Conservation (phyloP, 441 rosid genomes). For the Theobroma grandiflorum region DNA sequence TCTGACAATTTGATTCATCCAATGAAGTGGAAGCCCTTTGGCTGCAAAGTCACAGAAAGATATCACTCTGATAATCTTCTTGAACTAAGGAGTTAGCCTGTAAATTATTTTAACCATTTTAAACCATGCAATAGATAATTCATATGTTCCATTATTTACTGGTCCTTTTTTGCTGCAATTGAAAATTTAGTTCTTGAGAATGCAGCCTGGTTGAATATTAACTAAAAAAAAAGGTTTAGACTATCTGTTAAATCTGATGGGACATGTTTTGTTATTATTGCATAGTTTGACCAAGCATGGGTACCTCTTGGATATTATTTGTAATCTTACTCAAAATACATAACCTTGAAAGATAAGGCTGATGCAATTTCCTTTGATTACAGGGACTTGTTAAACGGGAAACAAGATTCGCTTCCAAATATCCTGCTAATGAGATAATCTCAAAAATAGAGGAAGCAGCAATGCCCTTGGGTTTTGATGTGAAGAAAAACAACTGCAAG, state of each 20-base stretch:
- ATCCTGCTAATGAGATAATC: conserved; percentile 88
- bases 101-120: conserved; percentile 1
- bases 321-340: background rate
- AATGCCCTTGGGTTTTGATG: conserved; percentile 88
- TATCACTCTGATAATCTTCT: background rate
- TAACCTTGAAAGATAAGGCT: conserved; percentile 15
- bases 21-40: conserved; percentile 9
- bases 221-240: too few relatives aligned
- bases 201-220: too few relatives aligned
- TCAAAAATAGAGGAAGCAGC: conserved; percentile 95
- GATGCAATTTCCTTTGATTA: conserved; percentile 30
- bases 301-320: conserved; percentile 3
- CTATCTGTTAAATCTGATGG: background rate
- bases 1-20: conserved; percentile 16
- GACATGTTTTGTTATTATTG: background rate
- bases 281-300: background rate
- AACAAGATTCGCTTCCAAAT: conserved; percentile 92
- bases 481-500: conserved; percentile 94
- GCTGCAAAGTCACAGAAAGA: background rate
- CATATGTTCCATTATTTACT: background rate
- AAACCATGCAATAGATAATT: conserved; percentile 4
- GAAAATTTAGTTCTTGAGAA: too few relatives aligned
- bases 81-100: background rate
- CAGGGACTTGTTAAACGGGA: conserved; percentile 97
- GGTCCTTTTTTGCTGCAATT: background rate